phyloP scores from a whole-genome alignment of 2,329 filamentous ascomycete genomes.

The Bipolaris gigantea region DNA sequence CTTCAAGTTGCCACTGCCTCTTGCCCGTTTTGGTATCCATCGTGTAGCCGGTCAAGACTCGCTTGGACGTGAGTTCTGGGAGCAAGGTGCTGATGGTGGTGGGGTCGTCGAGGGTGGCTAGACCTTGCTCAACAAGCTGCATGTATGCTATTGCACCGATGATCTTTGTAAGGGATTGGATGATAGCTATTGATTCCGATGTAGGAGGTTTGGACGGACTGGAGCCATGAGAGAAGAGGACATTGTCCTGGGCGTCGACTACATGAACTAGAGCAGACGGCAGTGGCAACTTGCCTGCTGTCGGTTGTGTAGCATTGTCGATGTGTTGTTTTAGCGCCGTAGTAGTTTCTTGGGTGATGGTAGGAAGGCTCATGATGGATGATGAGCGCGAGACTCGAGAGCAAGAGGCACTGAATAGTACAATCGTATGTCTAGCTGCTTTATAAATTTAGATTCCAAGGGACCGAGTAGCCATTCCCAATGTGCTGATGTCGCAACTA shows the following conservation, averaged over 20 bases:
- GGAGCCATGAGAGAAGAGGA: conserved; percentile 25
- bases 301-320: not conserved
- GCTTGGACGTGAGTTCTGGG: conserved; percentile 26
- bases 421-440: not conserved
- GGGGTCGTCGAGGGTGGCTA: conserved; percentile 23
- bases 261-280: conserved; percentile 28
- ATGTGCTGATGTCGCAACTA: not conserved
- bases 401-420: not conserved
- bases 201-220: conserved; percentile 10
- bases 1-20: conserved; percentile 18
- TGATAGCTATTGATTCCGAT: conserved; percentile 15
- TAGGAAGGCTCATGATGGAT: not conserved
- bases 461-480: not conserved
- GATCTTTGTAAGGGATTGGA: conserved; percentile 31
- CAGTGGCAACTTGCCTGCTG: conserved; percentile 1
- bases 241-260: conserved; percentile 16
- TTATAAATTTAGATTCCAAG: not conserved
- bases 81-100: conserved; percentile 16
- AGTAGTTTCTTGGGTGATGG: not conserved
- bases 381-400: not conserved
- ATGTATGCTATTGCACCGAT: conserved; percentile 29
- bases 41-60: conserved; percentile 20
- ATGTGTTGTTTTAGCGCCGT: not conserved
- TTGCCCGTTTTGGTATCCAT: not conserved
- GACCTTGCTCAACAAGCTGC: conserved; percentile 25